Evolutionary conservation across 805 yeast genomes (phyloP).

Genomic region (Metschnikowia gruessii): DNA sequence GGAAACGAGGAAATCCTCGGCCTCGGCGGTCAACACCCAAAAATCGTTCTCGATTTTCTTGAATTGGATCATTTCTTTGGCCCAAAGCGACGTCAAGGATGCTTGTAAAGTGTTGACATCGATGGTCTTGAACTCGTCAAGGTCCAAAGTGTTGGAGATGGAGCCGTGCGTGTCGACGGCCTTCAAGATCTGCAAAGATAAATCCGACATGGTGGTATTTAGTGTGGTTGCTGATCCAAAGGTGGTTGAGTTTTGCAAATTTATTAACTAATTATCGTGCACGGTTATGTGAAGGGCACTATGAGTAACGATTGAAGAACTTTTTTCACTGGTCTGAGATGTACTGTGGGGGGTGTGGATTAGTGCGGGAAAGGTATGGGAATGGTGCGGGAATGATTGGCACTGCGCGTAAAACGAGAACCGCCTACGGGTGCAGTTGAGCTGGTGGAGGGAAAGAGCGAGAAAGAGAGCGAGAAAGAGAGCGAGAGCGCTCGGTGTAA

Average conservation of each 20-base stretch:
- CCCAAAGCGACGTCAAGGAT: constrained; percentile 82
- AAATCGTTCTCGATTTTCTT: constrained; percentile 69
- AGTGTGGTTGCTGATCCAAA: not conserved
- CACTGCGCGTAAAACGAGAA: too few species aligned
- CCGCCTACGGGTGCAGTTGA: too few species aligned
- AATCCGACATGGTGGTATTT: constrained; percentile 54
- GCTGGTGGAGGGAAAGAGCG: too few species aligned
- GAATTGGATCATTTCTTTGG: constrained; percentile 77
- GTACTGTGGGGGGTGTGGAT: constrained; percentile 11
- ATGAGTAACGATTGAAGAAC: constrained; percentile 12
- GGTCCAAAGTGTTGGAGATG: constrained; percentile 65
- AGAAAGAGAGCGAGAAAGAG: too few species aligned
- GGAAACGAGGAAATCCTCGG: constrained; percentile 65
- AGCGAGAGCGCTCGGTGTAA: too few species aligned
- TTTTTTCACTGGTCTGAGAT: constrained; percentile 15
- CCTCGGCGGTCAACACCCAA: constrained; percentile 79
- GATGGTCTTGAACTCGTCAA: constrained; percentile 55
- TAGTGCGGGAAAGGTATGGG: too few species aligned
- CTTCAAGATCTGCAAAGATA: constrained; percentile 62
- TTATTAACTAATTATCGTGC: not conserved
- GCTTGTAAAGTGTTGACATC: constrained; percentile 68
- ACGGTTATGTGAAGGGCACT: not conserved
- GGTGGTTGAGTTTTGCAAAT: not conserved
- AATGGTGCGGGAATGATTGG: too few species aligned
- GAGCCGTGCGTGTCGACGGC: constrained; percentile 54